Percentiles rank a stretch among this genome's conserved stretches.
Conservation (phyloP, 441 rosid genomes). For the Corymbia citriodora region DNA sequence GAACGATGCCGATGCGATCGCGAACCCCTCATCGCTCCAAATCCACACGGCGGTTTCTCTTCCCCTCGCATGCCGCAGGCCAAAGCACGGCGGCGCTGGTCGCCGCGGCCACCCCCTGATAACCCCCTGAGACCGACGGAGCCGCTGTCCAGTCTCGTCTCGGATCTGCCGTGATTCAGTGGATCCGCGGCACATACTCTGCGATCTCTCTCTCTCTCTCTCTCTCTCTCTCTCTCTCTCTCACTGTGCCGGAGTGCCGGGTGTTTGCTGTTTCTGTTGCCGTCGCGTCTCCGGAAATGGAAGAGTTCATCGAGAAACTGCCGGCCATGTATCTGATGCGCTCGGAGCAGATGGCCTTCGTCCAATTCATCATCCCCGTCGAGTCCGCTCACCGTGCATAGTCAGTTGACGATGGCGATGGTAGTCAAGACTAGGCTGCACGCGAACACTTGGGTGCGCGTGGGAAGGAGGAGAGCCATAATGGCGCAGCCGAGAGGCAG, state of each 20-base stretch:
- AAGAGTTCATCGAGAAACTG: background rate
- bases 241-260: background rate
- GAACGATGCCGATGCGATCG: background rate
- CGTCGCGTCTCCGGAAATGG: background rate
- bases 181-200: background rate
- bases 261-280: too few species aligned
- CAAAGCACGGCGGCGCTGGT: background rate
- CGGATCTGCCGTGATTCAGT: background rate
- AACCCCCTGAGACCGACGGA: background rate
- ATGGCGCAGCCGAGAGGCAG: background rate
- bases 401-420: too few species aligned
- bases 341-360: background rate
- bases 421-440: background rate
- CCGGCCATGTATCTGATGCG: slow-evolving; percentile 1
- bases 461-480: background rate
- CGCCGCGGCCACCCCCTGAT: background rate
- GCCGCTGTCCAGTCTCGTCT: background rate
- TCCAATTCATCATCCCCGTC: slow-evolving; percentile 2
- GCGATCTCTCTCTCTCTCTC: background rate
- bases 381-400: background rate
- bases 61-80: background rate
- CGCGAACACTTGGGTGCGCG: background rate
- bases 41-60: background rate
- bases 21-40: background rate
- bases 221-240: too few species aligned